Evolutionary conservation across 495 filamentous ascomycete genomes (phyloP), one percentile per base, ranked within the genome.

Genomic region (Aspergillus cristatus): DNA sequence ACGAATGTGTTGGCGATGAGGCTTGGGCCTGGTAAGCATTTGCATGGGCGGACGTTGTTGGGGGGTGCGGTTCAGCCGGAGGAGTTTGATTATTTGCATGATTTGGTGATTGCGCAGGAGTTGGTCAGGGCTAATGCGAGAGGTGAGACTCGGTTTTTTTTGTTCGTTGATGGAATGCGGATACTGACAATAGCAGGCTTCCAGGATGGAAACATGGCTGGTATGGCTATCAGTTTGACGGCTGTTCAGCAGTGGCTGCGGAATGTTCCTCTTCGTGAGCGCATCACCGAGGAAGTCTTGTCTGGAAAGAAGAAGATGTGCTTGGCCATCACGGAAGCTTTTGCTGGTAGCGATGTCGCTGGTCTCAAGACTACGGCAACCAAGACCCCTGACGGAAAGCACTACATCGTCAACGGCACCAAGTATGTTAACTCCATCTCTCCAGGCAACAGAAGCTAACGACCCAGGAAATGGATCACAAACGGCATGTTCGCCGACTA

Each of bases 21-120:
- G 15, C 56, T 91, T 45, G 86, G 86, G 0, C 86, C 86, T 10
- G 86, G 86, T 14, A 84, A 84, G 57, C 85, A 91, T 60, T 55
- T 94, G 43, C 76, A 90, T 51, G 79, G 78, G 14, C 66, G 75
- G 17, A 71, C 67, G 26, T 58, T 91, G 12, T 63, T 90, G 17
- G 75, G 75, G 32, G 85, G 84, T 35, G 78, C 72, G 18, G 71
- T 87, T 26, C 70, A 82, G 45, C 81, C 82, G 18, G 75, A 86
- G 64, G 83, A 91, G 43, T 91, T 85, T 49, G 85, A 94, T 57
- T 87, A 88, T 58, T 81, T 94, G 57, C 84, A 90, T 61, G 85
- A 90, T 57, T 54, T 91, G 53, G 75, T 91, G 44, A 65, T 81
- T 11, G 61, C 68, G 17, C 86, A 94, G 62, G 86, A 94, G 58